Evolutionary conservation across 495 filamentous ascomycete species (phyloP), one percentile per base, ranked within the genome.

Genomic region (Parathielavia appendiculata): DNA sequence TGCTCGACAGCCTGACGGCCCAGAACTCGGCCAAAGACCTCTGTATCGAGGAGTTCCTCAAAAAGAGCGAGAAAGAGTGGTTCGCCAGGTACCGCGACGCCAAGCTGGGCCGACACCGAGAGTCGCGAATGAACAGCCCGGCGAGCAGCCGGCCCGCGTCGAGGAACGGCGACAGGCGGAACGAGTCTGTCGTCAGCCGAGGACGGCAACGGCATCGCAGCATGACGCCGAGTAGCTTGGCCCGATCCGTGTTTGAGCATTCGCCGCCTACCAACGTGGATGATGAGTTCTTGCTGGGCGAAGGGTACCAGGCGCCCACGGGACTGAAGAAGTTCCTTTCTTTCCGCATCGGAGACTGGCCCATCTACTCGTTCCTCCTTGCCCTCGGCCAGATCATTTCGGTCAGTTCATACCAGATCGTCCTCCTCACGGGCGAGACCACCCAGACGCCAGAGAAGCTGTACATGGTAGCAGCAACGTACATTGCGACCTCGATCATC

Each of bases 351-450:
- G 70, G 71, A 17, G 83, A 87, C 61, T 91, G 87, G 87, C 87
- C 87, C 0, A 60, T 90, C 9, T 91, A 91, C 70, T 81, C 85
- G 6, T 77, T 91, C 56, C 73, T 89, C 41, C 75, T 88, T 17
- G 85, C 85, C 47, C 74, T 88, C 66, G 83, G 82, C 7, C 85
- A 87, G 65, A 80, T 88, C 57, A 78, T 88, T 44, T 81, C 85
- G 0, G 81, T 82, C 49, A 87, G 85, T 63, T 85, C 81, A 0
- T 85, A 86, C 69, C 85, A 88, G 59, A 83, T 88, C 66, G 85
- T 83, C 6, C 78, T 88, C 14, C 70, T 88, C 20, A 80, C 76
- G 6, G 85, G 84, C 22, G 76, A 81, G 57, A 73, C 82, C 14
- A 83, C 80, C 17, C 74, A 87, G 63, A 75, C 81, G 9, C 82